A percentile compares a stretch with the other conserved stretches of the same genome.
phyloP scores from a whole-genome alignment of 2,329 filamentous ascomycete genomes.

The Colletotrichum paranaense region DNA sequence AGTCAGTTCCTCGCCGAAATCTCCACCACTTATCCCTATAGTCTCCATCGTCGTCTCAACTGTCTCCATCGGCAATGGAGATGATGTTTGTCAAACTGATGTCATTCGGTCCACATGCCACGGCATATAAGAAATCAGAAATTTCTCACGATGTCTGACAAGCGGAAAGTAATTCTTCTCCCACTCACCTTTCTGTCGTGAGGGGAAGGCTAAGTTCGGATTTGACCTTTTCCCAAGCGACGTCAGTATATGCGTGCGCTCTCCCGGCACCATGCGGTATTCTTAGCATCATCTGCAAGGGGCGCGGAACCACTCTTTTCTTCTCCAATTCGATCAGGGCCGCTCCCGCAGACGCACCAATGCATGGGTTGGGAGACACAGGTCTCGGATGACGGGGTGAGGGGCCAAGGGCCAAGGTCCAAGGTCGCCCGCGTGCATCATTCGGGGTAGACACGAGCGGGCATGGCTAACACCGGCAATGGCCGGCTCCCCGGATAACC shows the following conservation, averaged over 20 bases:
- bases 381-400: neutral
- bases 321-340: constrained; percentile 23
- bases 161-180: neutral
- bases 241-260: neutral
- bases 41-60: neutral
- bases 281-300: neutral
- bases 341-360: constrained; percentile 17
- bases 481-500: constrained; percentile 46
- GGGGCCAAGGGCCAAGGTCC: neutral
- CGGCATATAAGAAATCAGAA: neutral
- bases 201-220: neutral
- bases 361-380: constrained; percentile 9
- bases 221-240: neutral
- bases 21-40: neutral
- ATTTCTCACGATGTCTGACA: neutral
- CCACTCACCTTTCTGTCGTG: neutral
- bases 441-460: constrained; percentile 20
- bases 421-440: constrained; percentile 4
- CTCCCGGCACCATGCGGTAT: neutral
- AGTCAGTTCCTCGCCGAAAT: neutral
- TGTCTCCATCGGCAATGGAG: neutral
- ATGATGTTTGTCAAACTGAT: neutral
- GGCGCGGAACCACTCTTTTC: constrained; percentile 18
- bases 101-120: neutral
- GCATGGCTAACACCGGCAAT: constrained; percentile 47